Evolutionary conservation across 177 flowering plant genomes (phyloP), one percentile per base, ranked within the genome.

Genomic region (Vitis hybrid): DNA sequence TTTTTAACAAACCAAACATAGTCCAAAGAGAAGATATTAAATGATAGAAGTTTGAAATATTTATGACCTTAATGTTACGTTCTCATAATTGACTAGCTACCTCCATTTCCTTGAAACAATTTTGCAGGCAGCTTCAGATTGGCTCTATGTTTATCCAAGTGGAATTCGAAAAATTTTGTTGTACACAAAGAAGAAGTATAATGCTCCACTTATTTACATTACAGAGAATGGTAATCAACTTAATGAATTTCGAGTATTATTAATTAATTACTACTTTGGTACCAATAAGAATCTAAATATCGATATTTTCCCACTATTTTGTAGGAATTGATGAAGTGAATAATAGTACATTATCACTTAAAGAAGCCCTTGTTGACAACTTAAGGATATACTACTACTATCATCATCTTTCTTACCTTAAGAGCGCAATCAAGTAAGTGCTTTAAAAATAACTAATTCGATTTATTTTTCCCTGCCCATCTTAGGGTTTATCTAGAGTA

Each of bases 201-300:
- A 81, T 2, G 77, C 77, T 61, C 86, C 87, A 5, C 27, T 64
- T 16, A 77, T 87, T 24, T 83, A 81, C 77, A 81, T 87, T 30
- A 86, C 91, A 1, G 89, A 87, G 71, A 86, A 85, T 72, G 88
- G 88, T 85, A 80, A 66, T 27, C 2, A 55, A 69, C 56, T 68
- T 9, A 10, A 69, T 18, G n/a, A 56, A 11, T 16, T 21, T 9
- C 0, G 2, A 0, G 12, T 14, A 1, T 15, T 21, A 1, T 6
- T 6, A 15, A 21, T 60, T 10, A 30, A 56, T 12, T 57, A 16
- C 1, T 18, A 2, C 18, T 2, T 6, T 12, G 16, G 8, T 11
- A n/a, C 1, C 49, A 50, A 35, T 35, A 35, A 35, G 40, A 10
- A 35, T 3, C 35, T 18, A 54, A 14, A 18, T 19, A 16, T 48